Base-by-base conservation (phyloP, 495 filamentous ascomycete species). In the Penicillium paradoxum region DNA sequence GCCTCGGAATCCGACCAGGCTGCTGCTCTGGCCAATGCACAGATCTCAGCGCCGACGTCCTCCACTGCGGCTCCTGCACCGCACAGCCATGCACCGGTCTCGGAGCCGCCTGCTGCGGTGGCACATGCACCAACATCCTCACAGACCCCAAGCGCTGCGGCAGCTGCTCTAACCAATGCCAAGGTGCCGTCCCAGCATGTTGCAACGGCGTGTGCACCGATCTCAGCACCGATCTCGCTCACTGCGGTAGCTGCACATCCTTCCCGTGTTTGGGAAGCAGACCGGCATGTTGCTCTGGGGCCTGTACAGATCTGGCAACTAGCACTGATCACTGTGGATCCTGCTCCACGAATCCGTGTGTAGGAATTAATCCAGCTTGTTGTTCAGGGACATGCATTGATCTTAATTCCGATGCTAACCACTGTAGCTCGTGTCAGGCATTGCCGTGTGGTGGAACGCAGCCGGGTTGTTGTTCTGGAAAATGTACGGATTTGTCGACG, bases 1-100 rank as follows among this genome's bases (percentile, higher is more conserved):
- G 58, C 13, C 6, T 51, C 4, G 58, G 58, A 13, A 9, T 57
- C 19, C 14, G 25, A 30, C 58, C 58, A 18, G 53, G 19, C 4
- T 56, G 58, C 30, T 60, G 58, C 29, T 40, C 50, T 14, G 58
- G 58, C 18, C 25, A 34, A 45, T 62, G 55, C 22, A 44, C 11
- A 9, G 57, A 60, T 45, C 19, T 54, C 7, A 44, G 19, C 30
- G 22, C 22, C 1, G 50, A 60, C 41, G 4, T 44, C 4, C 25
- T 18, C 14, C 54, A 56, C 17, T 60, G 57, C 21, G 53, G 57
- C 13, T 40, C 52, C 10, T 57, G 55, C 40, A 18, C 41, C 17
- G 41, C 45, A 15, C 41, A 34, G 4, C 52, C 52, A 13, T 59
- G 57, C 10, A 15, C 51, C 0, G 57, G 57, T 13, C 19, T 38